Conservation (phyloP, 192 early-diverging fungal species). For the Backusella luteola region DNA sequence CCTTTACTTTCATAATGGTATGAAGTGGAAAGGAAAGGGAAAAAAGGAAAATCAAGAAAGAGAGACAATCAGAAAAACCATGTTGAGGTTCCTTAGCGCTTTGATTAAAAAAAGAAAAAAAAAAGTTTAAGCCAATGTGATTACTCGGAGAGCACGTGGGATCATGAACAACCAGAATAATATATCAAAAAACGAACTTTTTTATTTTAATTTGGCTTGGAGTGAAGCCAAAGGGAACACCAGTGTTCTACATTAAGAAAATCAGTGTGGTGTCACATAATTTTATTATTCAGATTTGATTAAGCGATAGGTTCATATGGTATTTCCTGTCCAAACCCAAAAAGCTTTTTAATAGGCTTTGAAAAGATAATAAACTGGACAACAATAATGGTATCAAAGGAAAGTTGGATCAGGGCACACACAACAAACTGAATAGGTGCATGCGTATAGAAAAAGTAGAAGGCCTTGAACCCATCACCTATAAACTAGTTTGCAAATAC, state of each 20-base stretch:
- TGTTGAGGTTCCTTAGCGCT: background rate
- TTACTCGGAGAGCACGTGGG: background rate
- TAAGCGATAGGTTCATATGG: constrained; percentile 13
- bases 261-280: background rate
- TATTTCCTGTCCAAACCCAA: background rate
- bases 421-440: constrained; percentile 53
- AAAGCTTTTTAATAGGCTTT: constrained; percentile 5
- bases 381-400: constrained; percentile 50
- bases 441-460: constrained; percentile 50
- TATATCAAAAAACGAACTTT: background rate
- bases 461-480: constrained; percentile 57
- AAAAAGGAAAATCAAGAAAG: background rate
- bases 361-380: constrained; percentile 51
- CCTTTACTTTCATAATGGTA: background rate
- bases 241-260: no score
- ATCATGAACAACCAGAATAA: background rate
- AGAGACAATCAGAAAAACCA: background rate
- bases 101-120: background rate
- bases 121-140: constrained; percentile 2
- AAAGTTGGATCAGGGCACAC: constrained; percentile 54
- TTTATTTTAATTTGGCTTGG: no score
- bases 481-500: constrained; percentile 33
- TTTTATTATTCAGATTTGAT: background rate
- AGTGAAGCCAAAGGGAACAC: no score
- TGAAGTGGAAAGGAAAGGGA: background rate